Base-by-base conservation (phyloP, 1,284 basidiomycete species). In the Malassezia brasiliensis region DNA sequence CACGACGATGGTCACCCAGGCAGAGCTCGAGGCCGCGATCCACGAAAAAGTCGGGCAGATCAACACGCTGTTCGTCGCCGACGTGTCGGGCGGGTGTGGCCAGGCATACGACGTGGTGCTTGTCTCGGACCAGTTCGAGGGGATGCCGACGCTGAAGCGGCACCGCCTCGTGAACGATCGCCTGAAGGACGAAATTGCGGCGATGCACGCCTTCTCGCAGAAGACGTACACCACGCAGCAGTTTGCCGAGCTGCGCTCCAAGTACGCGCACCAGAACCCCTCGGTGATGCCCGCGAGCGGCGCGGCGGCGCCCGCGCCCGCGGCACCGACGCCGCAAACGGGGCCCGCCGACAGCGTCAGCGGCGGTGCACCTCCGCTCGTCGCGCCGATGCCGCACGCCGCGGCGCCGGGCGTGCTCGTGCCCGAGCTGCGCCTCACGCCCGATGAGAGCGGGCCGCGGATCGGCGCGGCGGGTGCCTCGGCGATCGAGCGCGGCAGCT, bases 191-290 rank as follows among this genome's bases (percentile, higher is more conserved):
- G 74, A 77, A 56, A 77, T 77, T 34, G 77, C 75, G 1, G 66
- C 76, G 57, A 69, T 77, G 38, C 77, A 77, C 53, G 77, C 77
- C 10, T 77, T 77, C 53, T 76, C 75, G 0, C 76, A 77, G 56
- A 72, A 73, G 51, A 73, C 72, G 0, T 73, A 71, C 50, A 74
- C 72, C 7, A 60, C 64, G 0, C 42, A 64, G 30, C 65, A 67
- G 40, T 68, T 67, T 44, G 52, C 56, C 31, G 38, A 49, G 25
- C 62, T 58, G n/a, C 20, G 30, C 31, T 45, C 37, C 8, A 51
- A 45, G 34, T 44, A 61, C 50, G 50, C 52, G 34, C 36, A 22
- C 35, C 42, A n/a, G 39, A 37, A 34, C 28, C 60, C 37, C n/a
- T 12, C 17, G 7, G 50, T 53, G 15, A 15, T 32, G 17, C 20